phyloP scores from a whole-genome alignment of 768 basidiomycete species.

The Lyophyllum shimeji region DNA sequence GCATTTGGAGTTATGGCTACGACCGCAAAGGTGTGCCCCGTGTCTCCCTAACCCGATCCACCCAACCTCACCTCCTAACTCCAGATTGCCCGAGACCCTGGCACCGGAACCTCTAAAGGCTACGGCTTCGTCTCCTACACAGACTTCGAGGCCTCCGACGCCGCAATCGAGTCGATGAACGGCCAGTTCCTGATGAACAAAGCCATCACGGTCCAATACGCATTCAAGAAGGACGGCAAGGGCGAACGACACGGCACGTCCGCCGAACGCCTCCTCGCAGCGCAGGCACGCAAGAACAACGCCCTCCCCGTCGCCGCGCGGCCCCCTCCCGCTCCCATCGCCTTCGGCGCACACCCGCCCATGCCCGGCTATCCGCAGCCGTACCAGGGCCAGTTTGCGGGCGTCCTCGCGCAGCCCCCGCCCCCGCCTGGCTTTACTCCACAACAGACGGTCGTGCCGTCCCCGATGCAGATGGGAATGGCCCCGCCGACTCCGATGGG shows the following conservation, averaged over 20 bases:
- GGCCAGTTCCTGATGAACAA: conserved; percentile 98
- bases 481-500: conserved; percentile 5
- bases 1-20: conserved; percentile 93
- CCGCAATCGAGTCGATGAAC: conserved; percentile 96
- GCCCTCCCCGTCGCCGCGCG: conserved; percentile 77
- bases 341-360: conserved; percentile 65
- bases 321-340: conserved; percentile 74
- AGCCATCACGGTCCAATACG: conserved; percentile 94
- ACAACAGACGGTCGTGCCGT: conserved; percentile 68
- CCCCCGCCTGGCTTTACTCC: conserved; percentile 80
- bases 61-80: conserved; percentile 4
- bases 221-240: conserved; percentile 99
- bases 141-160: conserved; percentile 96
- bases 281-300: conserved; percentile 95
- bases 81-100: conserved; percentile 90
- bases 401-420: conserved; percentile 77
- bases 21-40: conserved; percentile 71
- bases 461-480: conserved; percentile 41
- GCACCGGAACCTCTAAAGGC: conserved; percentile 85
- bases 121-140: conserved; percentile 98
- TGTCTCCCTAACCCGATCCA: conserved; percentile 8
- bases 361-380: conserved; percentile 73
- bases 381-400: conserved; percentile 93
- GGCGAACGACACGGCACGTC: conserved; percentile 96
- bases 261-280: conserved; percentile 94